A percentile compares a stretch with the other conserved stretches of the same genome.
Conservation (phyloP, 2,329 filamentous ascomycete species). For the Alternaria alternata region DNA sequence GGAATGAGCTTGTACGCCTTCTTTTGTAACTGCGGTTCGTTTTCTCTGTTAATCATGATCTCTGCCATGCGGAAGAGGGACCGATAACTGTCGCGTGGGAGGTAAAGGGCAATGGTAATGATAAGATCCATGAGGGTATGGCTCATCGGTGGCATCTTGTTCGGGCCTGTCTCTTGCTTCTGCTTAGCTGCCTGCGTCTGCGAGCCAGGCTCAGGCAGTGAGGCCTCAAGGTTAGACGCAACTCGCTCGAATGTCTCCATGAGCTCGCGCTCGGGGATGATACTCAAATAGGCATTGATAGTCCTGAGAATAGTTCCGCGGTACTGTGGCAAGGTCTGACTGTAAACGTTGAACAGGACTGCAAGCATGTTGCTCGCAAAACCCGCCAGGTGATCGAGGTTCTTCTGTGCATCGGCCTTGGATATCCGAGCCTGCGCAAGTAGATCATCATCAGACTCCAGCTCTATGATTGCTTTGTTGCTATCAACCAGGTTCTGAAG, state of each 20-base stretch:
- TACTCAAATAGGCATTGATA: constrained; percentile 92
- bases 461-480: constrained; percentile 79
- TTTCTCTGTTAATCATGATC: constrained; percentile 79
- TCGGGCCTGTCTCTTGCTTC: constrained; percentile 67
- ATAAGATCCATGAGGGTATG: constrained; percentile 97
- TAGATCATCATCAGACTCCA: constrained; percentile 75
- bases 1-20: constrained; percentile 99
- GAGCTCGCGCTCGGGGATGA: constrained; percentile 69
- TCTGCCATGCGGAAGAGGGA: constrained; percentile 87
- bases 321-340: constrained; percentile 91
- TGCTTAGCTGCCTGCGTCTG: constrained; percentile 71
- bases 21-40: constrained; percentile 94
- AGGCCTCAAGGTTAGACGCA: constrained; percentile 27
- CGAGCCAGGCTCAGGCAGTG: constrained; percentile 53
- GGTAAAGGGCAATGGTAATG: constrained; percentile 93
- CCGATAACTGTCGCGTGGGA: constrained; percentile 85
- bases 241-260: constrained; percentile 22
- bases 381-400: constrained; percentile 78
- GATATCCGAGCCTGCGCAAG: constrained; percentile 80
- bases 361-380: constrained; percentile 91
- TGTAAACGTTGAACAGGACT: constrained; percentile 99
- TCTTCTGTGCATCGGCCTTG: constrained; percentile 77
- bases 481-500: constrained; percentile 90
- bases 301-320: constrained; percentile 90
- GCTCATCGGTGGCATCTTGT: constrained; percentile 86